Conservation (phyloP, 73 alveolate genomes). For the Stentor coeruleus region DNA sequence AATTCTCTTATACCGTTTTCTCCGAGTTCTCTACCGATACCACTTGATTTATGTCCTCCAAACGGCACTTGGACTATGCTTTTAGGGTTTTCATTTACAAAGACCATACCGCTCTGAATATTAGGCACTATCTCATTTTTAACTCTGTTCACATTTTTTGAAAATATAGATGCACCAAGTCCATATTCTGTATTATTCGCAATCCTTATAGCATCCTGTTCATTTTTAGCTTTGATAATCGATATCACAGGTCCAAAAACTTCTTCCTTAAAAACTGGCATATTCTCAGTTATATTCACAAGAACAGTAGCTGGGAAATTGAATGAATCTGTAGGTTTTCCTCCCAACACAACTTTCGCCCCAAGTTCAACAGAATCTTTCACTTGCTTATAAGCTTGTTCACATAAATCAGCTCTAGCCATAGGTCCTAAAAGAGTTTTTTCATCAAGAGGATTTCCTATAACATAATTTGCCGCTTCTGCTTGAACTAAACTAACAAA, state of each 20-base stretch:
- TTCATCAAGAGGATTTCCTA: conserved; percentile 67
- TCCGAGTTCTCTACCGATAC: conserved; percentile 71
- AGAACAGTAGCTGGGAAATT: conserved; percentile 46
- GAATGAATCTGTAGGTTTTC: conserved; percentile 28
- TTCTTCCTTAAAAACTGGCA: conserved; percentile 60
- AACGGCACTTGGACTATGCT: conserved; percentile 56
- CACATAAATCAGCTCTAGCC: conserved; percentile 53
- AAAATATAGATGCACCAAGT: conserved; percentile 81
- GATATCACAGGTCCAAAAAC: conserved; percentile 85
- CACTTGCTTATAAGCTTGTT: conserved; percentile 40
- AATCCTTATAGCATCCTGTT: conserved; percentile 71
- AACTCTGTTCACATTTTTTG: conserved; percentile 46
- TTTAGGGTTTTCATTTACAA: conserved; percentile 52
- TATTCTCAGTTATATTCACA: conserved; percentile 38
- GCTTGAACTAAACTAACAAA: conserved; percentile 44
- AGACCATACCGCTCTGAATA: conserved; percentile 67
- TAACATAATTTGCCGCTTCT: conserved; percentile 36
- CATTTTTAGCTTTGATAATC: conserved; percentile 54
- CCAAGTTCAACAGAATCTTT: conserved; percentile 47
- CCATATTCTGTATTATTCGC: conserved; percentile 90
- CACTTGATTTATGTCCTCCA: conserved; percentile 78
- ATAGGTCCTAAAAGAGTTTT: conserved; percentile 71
- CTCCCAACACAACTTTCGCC: conserved; percentile 62
- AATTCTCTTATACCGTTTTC: conserved; percentile 43
- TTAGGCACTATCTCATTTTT: conserved; percentile 11